Percentiles rank a stretch among this genome's conserved stretches.
Evolutionary conservation across 2,329 filamentous ascomycete species (phyloP).

Genomic region (Verticillium alfalfae): DNA sequence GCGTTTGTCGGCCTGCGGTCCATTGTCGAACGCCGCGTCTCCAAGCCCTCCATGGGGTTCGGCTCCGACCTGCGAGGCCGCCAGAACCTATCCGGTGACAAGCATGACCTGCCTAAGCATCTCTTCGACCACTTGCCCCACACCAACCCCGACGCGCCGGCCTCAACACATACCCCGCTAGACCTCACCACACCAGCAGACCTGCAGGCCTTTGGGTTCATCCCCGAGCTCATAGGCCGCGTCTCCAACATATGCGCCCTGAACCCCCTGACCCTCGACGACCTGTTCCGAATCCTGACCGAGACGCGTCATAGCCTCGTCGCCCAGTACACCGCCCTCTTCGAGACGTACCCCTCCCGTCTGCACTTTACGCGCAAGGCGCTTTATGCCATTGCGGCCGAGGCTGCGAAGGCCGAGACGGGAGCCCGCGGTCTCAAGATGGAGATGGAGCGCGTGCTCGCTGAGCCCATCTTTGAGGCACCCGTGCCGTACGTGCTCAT

Average conservation of each 20-base stretch:
- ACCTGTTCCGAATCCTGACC: slow-evolving; percentile 81
- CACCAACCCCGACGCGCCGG: slow-evolving; percentile 29
- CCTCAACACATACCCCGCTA: slow-evolving; percentile 48
- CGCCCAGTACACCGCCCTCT: slow-evolving; percentile 83
- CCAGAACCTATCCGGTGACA: slow-evolving; percentile 39
- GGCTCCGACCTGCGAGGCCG: slow-evolving; percentile 70
- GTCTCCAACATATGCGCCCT: slow-evolving; percentile 87
- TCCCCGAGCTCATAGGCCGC: slow-evolving; percentile 92
- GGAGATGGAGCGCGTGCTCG: slow-evolving; percentile 73
- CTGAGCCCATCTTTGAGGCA: slow-evolving; percentile 76
- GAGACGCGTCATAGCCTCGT: slow-evolving; percentile 87
- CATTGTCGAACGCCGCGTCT: slow-evolving; percentile 78
- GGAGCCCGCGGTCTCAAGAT: slow-evolving; percentile 76
- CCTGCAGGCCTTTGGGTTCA: slow-evolving; percentile 81
- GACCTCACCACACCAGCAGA: slow-evolving; percentile 72
- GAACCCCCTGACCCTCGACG: slow-evolving; percentile 61
- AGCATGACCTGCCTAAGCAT: slow-evolving; percentile 60
- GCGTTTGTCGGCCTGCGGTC: slow-evolving; percentile 93
- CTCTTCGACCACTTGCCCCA: slow-evolving; percentile 52
- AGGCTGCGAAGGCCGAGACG: slow-evolving; percentile 57
- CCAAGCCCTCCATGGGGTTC: slow-evolving; percentile 83
- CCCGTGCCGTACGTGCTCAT: slow-evolving; percentile 72
- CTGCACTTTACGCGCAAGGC: slow-evolving; percentile 79
- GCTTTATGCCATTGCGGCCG: slow-evolving; percentile 72
- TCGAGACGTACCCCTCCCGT: slow-evolving; percentile 72